Percentiles rank a stretch among this genome's conserved stretches.
Evolutionary conservation across 345 rosid genomes (phyloP).

Genomic region (Arabidopsis suecica): DNA sequence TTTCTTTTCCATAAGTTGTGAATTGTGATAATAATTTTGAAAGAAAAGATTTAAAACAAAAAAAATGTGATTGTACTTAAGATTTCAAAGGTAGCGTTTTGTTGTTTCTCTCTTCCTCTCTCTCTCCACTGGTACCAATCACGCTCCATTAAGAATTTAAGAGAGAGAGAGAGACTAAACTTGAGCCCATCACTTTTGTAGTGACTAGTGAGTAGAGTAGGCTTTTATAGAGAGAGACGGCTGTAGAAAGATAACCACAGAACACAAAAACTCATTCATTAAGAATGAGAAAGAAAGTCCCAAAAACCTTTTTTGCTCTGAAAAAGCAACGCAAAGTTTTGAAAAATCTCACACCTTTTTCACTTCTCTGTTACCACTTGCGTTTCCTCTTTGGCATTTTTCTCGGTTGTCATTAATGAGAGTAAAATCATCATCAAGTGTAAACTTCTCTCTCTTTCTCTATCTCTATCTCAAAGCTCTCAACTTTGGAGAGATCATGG

Average conservation of each 20-base stretch:
- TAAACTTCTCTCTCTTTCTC: slow-evolving; percentile 23
- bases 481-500: slow-evolving; percentile 40
- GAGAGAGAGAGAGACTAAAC: slow-evolving; percentile 10
- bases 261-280: slow-evolving; percentile 28
- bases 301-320: slow-evolving; percentile 39
- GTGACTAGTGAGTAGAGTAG: slow-evolving; percentile 35
- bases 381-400: slow-evolving; percentile 33
- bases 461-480: slow-evolving; percentile 27
- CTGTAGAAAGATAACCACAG: slow-evolving; percentile 34
- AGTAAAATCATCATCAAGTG: slow-evolving; percentile 45
- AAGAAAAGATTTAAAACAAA: background rate
- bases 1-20: no score
- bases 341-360: slow-evolving; percentile 37
- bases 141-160: slow-evolving; percentile 3
- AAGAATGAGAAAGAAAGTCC: slow-evolving; percentile 36
- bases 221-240: slow-evolving; percentile 40
- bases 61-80: background rate
- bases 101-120: slow-evolving; percentile 18
- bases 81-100: background rate
- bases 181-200: slow-evolving; percentile 27
- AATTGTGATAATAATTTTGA: background rate
- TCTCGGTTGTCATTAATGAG: slow-evolving; percentile 39
- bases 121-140: slow-evolving; percentile 10
- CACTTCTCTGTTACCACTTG: slow-evolving; percentile 38
- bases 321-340: slow-evolving; percentile 41